phyloP scores from a whole-genome alignment of 2,329 filamentous ascomycete genomes.

The Sarocladiaceae sp. region DNA sequence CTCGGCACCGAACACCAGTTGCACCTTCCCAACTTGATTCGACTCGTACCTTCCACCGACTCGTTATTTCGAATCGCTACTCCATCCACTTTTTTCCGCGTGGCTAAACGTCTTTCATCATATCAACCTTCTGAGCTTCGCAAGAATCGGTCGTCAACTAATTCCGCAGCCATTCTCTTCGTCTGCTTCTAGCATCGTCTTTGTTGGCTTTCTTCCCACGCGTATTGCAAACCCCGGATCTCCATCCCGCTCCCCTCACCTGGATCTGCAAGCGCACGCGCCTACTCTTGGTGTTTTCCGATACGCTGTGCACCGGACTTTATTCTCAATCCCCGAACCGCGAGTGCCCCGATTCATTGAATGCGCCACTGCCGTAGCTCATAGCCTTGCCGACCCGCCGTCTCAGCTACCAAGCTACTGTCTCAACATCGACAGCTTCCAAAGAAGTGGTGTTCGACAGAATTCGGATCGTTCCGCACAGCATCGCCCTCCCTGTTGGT shows the following conservation, averaged over 20 bases:
- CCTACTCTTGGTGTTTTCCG: neutral
- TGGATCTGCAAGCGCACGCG: no score
- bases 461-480: no score
- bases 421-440: neutral
- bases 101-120: neutral
- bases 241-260: neutral
- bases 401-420: neutral
- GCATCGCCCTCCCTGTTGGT: no score
- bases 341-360: neutral
- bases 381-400: neutral
- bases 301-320: neutral
- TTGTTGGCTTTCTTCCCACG: neutral
- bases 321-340: neutral
- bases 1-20: conserved; percentile 1
- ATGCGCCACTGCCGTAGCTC: neutral
- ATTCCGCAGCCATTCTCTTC: neutral
- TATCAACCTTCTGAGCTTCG: neutral
- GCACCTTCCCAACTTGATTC: conserved; percentile 2
- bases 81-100: no score
- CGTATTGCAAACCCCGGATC: neutral
- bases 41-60: neutral
- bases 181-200: neutral
- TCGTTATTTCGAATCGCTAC: neutral
- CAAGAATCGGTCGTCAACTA: neutral
- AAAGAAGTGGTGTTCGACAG: no score